Conservation (phyloP, 306 rosid genomes). For the Erythrophleum fordii region DNA sequence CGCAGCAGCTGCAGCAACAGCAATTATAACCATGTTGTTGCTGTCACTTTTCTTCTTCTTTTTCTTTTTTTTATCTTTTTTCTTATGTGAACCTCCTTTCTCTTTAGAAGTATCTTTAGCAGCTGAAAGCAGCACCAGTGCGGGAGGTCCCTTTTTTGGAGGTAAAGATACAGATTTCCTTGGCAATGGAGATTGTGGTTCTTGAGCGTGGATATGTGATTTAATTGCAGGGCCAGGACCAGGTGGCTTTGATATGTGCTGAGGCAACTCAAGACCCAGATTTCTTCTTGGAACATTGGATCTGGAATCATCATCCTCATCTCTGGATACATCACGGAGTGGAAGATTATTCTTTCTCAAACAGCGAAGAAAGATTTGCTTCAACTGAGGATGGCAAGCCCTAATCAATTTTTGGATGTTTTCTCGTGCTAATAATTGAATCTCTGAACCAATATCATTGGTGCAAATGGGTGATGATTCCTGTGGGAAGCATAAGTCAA, state of each 20-base stretch:
- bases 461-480: conserved; percentile 39
- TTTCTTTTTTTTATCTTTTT: not conserved
- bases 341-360: conserved; percentile 54
- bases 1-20: conserved; percentile 71
- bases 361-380: conserved; percentile 62
- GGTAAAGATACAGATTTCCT: not conserved
- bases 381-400: conserved; percentile 59
- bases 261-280: conserved; percentile 50
- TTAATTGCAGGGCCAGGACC: conserved; percentile 42
- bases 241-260: conserved; percentile 48
- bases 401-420: conserved; percentile 52
- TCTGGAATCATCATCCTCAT: conserved; percentile 51
- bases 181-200: not conserved
- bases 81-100: not conserved
- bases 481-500: conserved; percentile 48
- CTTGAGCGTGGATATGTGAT: conserved; percentile 40
- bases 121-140: not conserved
- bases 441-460: conserved; percentile 47
- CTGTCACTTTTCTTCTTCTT: conserved; percentile 17
- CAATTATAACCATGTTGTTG: conserved; percentile 50
- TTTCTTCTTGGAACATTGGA: conserved; percentile 54
- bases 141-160: not conserved
- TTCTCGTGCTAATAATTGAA: conserved; percentile 47
- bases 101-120: not conserved
- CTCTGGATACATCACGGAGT: conserved; percentile 50